phyloP scores from a whole-genome alignment of 1,284 basidiomycete genomes.

The Marasmius sp. region DNA sequence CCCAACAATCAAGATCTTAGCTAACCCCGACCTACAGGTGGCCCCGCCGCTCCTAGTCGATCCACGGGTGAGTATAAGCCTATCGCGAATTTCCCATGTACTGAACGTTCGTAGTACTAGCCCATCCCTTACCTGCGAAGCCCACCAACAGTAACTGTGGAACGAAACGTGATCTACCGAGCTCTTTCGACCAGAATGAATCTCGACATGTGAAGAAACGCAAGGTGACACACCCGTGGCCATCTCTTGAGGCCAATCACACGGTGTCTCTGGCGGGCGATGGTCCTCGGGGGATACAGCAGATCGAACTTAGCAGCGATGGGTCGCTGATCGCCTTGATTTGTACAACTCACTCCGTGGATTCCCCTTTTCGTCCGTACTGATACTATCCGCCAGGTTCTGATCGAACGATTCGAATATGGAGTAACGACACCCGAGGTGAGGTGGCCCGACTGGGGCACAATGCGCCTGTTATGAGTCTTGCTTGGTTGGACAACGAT shows the following conservation, averaged over 20 bases:
- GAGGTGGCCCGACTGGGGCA: constrained; percentile 46
- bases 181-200: background rate
- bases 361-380: background rate
- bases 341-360: constrained; percentile 35
- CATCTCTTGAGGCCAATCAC: constrained; percentile 35
- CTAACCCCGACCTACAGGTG: too few relatives aligned
- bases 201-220: background rate
- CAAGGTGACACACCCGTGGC: constrained; percentile 31
- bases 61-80: background rate
- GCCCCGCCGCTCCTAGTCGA: background rate
- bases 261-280: constrained; percentile 41
- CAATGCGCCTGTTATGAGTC: constrained; percentile 40
- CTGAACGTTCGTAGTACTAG: background rate
- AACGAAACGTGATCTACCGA: constrained; percentile 33
- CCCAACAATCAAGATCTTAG: background rate
- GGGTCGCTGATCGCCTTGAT: constrained; percentile 49
- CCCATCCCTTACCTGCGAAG: constrained; percentile 25
- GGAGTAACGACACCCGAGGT: constrained; percentile 36
- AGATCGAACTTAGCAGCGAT: constrained; percentile 45
- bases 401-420: constrained; percentile 61
- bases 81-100: background rate
- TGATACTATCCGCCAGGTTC: constrained; percentile 32
- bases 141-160: constrained; percentile 19
- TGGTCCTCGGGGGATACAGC: constrained; percentile 39
- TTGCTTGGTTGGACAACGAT: constrained; percentile 59